Percentiles rank a stretch among this genome's conserved stretches.
phyloP scores from a whole-genome alignment of 257 asterid genomes.

The Solanum ossicruentum region DNA sequence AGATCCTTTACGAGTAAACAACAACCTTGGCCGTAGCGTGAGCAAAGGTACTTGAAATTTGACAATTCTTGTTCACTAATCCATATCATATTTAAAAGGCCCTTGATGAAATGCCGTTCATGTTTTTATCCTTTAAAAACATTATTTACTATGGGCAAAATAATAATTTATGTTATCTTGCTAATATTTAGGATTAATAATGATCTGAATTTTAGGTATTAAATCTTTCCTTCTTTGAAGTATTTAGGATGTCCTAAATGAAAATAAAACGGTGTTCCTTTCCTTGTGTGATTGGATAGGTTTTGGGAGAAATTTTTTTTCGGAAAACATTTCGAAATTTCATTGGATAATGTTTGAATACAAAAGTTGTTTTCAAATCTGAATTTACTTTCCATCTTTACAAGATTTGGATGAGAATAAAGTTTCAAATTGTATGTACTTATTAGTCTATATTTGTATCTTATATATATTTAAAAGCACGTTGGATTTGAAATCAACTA shows the following conservation, averaged over 20 bases:
- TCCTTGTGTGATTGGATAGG: background rate
- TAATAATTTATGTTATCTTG: background rate
- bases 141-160: background rate
- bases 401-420: background rate
- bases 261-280: background rate
- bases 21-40: constrained; percentile 99
- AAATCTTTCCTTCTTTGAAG: background rate
- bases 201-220: background rate
- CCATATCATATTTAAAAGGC: background rate
- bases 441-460: background rate
- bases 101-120: background rate
- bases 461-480: background rate
- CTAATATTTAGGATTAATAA: background rate
- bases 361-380: background rate
- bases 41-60: constrained; percentile 67
- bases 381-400: background rate
- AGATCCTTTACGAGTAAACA: constrained; percentile 94
- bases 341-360: background rate
- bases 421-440: background rate
- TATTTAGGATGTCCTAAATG: background rate
- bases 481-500: background rate
- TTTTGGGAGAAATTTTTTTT: background rate
- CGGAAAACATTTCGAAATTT: background rate
- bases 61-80: background rate
- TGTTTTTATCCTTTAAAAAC: background rate